Evolutionary conservation across 805 yeast genomes (phyloP).

Genomic region (Torulaspora indica): DNA sequence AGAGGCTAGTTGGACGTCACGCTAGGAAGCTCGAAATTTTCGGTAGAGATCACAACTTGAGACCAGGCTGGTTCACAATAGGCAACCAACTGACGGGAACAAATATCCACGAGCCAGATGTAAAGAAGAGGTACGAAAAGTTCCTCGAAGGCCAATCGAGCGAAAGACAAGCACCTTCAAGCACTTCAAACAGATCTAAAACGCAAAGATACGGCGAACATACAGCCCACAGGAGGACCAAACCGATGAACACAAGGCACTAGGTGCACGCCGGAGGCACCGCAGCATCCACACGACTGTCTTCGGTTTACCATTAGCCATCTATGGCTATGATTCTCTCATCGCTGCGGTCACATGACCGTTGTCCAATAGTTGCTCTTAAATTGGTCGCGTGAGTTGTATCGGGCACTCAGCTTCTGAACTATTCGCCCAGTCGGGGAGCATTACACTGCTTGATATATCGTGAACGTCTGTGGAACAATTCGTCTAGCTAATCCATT

Average conservation of each 20-base stretch:
- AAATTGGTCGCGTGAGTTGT: conserved; percentile 1
- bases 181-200: background rate
- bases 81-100: conserved; percentile 72
- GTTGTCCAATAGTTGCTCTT: conserved; percentile 8
- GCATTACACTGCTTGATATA: background rate
- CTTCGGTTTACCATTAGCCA: too few species aligned
- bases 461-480: too few species aligned
- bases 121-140: conserved; percentile 40
- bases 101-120: conserved; percentile 54
- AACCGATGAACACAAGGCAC: background rate
- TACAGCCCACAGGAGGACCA: background rate
- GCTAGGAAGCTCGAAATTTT: conserved; percentile 82
- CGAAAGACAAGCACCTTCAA: background rate
- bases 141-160: conserved; percentile 6
- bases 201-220: background rate
- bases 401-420: background rate
- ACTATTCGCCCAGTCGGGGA: background rate
- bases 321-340: too few species aligned
- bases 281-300: too few species aligned
- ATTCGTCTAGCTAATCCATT: background rate
- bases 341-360: conserved; percentile 13
- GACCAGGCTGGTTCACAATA: conserved; percentile 89
- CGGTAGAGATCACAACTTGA: conserved; percentile 78
- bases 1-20: conserved; percentile 71
- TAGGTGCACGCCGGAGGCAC: background rate